Conservation (phyloP, 306 rosid genomes). For the Gleditsia sinensis region DNA sequence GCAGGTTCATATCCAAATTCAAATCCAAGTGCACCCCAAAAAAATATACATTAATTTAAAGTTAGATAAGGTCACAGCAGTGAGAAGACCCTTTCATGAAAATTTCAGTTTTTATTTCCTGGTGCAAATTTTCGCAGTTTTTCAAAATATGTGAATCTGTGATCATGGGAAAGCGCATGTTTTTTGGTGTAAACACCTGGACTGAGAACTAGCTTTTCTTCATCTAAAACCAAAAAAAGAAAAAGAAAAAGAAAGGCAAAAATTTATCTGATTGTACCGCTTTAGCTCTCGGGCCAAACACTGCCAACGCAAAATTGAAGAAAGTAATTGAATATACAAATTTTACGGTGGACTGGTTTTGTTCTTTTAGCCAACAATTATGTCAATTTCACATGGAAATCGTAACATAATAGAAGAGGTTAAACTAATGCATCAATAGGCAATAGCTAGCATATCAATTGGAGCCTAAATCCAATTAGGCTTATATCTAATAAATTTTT, state of each 20-base stretch:
- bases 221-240: neutral
- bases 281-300: neutral
- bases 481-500: constrained; percentile 26
- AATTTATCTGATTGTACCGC: constrained; percentile 3
- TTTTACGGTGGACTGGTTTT: neutral
- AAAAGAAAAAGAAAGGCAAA: too few species aligned
- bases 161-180: constrained; percentile 10
- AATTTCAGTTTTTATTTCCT: neutral
- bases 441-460: neutral
- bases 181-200: constrained; percentile 1
- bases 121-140: constrained; percentile 30
- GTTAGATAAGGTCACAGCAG: neutral
- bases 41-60: neutral
- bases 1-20: constrained; percentile 6
- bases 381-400: neutral
- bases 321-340: neutral
- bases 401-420: neutral
- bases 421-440: constrained; percentile 6
- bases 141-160: constrained; percentile 11
- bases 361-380: neutral
- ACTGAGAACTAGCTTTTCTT: neutral
- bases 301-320: neutral
- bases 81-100: neutral
- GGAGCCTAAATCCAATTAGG: constrained; percentile 7
- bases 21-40: constrained; percentile 2